Evolutionary conservation across 768 basidiomycete genomes (phyloP), one percentile per base, ranked within the genome.

Genomic region (Chalciporus piperatus): DNA sequence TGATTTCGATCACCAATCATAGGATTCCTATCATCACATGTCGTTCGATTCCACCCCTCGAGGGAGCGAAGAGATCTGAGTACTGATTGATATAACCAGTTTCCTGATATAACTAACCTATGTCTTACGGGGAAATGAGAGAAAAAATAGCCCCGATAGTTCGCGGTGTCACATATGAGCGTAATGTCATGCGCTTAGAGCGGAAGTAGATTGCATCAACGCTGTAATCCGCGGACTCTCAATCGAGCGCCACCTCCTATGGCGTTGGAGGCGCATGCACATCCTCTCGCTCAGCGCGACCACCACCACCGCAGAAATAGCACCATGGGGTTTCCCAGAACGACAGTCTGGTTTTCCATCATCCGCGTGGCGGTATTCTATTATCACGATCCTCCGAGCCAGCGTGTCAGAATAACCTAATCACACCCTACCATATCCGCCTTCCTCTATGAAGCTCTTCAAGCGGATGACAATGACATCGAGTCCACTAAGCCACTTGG

Each of bases 401-500:
- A 33, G 42, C 25, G 51, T 51, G 28, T 38, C 32, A 25, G 42
- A 43, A 45, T 43, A 52, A 42, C 25, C 23, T 3, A 30, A 16
- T 68, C 40, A 84, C 8, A 85, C 76, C 52, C 69, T 82, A 70
- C 74, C 80, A 56, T 87, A 77, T 25, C 74, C 76, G 30, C 82
- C 84, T 52, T 78, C 74, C 52, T 74, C 76, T 40, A 89, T 67
- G 60, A 89, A 89, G 2, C 32, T 51, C 55, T 75, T 77, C 56
- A 85, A 62, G 37, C 76, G 79, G 48, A 59, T 61, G 16, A 80
- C 80, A 42, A 88, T 74, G 28, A 52, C 63, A 42, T 84, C 82
- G n/a, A 90, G 73, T 0, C 78, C 85, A 1, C 50, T 65, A 1
- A 89, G 74, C 88, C 88, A 90, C 52, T 75, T 77, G 9, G 61